These are phyloP conservation scores for Didymosphaeria variabile DNA, from an alignment of 2,329 filamentous ascomycete genomes.

Conservation along the genomic window DNA sequence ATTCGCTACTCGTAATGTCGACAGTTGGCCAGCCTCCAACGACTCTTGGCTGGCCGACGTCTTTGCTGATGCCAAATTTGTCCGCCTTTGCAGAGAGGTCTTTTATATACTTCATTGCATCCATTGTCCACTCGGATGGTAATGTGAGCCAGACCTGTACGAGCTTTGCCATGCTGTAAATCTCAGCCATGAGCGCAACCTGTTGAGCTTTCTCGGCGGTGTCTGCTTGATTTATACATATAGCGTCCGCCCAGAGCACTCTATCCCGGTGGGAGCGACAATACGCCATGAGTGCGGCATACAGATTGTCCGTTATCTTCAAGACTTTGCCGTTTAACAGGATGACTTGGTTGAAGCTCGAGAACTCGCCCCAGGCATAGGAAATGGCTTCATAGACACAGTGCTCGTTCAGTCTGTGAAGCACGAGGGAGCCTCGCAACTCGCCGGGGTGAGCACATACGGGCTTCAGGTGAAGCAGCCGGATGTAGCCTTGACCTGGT, in stretches of 20 bases:
- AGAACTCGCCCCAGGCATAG: constrained; percentile 17
- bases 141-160: constrained; percentile 15
- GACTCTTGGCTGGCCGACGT: constrained; percentile 2
- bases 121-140: not conserved
- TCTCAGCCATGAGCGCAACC: constrained; percentile 15
- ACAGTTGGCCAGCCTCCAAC: not conserved
- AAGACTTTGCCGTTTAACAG: constrained; percentile 5
- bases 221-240: constrained; percentile 24
- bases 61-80: constrained; percentile 3
- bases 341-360: constrained; percentile 4
- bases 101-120: constrained; percentile 13
- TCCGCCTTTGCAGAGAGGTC: constrained; percentile 9
- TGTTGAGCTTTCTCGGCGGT: constrained; percentile 11
- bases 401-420: constrained; percentile 8
- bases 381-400: constrained; percentile 12
- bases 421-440: constrained; percentile 3
- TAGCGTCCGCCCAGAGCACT: constrained; percentile 16
- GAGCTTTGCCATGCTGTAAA: constrained; percentile 12
- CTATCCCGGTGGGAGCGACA: constrained; percentile 7
- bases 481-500: constrained; percentile 8
- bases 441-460: not conserved
- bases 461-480: constrained; percentile 12
- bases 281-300: constrained; percentile 16
- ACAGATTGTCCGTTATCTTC: constrained; percentile 15
- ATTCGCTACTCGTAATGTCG: not conserved